A percentile compares a stretch with the other conserved stretches of the same genome.
Evolutionary conservation across 2,329 filamentous ascomycete genomes (phyloP).

Genomic region (Aspergillus ochraceus): DNA sequence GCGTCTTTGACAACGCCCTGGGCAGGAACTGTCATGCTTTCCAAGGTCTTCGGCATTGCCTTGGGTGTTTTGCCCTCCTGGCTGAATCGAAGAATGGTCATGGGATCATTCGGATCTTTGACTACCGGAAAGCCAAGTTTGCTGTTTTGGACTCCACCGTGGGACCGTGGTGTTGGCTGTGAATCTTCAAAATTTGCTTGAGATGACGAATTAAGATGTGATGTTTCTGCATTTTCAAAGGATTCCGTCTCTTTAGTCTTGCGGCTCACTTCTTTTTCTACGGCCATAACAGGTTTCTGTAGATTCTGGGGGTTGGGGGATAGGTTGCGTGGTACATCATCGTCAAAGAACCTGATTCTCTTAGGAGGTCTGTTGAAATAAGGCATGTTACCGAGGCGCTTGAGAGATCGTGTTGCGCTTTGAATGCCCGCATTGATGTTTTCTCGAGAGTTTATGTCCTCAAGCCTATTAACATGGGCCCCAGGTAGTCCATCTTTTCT

Average conservation of each 20-base stretch:
- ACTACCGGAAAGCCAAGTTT: conserved; percentile 70
- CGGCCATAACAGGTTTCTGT: neutral
- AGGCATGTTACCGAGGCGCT: neutral
- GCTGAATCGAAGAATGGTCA: conserved; percentile 64
- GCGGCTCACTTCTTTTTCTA: neutral
- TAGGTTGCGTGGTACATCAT: neutral
- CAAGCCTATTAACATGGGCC: neutral
- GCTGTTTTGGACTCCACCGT: conserved; percentile 36
- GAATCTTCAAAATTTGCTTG: neutral
- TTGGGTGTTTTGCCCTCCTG: conserved; percentile 62
- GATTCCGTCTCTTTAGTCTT: neutral
- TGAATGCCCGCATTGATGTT: neutral
- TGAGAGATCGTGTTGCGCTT: neutral
- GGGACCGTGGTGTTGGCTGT: conserved; percentile 21
- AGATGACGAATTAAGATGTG: neutral
- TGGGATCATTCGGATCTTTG: conserved; percentile 70
- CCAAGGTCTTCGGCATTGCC: conserved; percentile 29
- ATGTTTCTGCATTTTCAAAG: neutral
- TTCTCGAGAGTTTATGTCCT: neutral
- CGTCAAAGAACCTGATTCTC: neutral
- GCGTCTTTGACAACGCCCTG: neutral
- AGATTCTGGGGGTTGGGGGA: neutral
- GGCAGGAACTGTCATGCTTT: neutral
- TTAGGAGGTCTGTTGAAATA: neutral
- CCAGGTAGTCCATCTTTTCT: neutral